Evolutionary conservation across 139 green algal species (phyloP).

Genomic region (Trebouxia sp.): DNA sequence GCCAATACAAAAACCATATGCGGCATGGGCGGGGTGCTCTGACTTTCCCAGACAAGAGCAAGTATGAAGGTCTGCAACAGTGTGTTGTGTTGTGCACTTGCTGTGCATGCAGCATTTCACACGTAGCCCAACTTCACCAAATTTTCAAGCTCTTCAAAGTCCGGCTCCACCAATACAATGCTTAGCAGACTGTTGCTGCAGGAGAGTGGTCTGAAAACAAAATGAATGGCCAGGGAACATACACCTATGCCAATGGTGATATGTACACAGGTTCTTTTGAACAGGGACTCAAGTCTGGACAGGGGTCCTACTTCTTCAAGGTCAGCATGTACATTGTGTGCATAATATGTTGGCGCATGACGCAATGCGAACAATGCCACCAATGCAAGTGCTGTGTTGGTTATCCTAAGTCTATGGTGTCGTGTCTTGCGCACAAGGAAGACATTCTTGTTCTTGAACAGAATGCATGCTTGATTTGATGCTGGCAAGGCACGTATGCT

Average conservation of each 20-base stretch:
- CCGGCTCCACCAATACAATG: not conserved
- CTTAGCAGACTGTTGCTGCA: not conserved
- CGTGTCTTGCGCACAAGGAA: too few species aligned
- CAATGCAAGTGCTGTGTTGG: not conserved
- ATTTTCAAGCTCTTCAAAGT: not conserved
- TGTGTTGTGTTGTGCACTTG: not conserved
- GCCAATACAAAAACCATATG: constrained; percentile 53
- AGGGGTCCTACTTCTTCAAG: constrained; percentile 19
- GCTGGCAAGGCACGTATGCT: too few species aligned
- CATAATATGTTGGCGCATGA: not conserved
- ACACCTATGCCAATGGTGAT: constrained; percentile 61
- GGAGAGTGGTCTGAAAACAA: constrained; percentile 58
- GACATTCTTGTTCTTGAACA: too few species aligned
- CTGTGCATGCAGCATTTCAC: not conserved
- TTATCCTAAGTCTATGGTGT: not conserved
- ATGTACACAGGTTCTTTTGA: constrained; percentile 60
- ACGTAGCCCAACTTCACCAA: constrained; percentile 7
- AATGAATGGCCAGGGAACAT: constrained; percentile 51
- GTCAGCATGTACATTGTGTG: not conserved
- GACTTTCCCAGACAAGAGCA: constrained; percentile 52
- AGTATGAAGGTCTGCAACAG: constrained; percentile 53
- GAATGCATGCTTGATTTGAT: too few species aligned
- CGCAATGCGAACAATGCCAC: not conserved
- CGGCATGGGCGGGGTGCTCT: constrained; percentile 56
- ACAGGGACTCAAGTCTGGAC: constrained; percentile 28